Evolutionary conservation across 805 yeast genomes (phyloP).

Genomic region (Kluyveromyces siamensis): DNA sequence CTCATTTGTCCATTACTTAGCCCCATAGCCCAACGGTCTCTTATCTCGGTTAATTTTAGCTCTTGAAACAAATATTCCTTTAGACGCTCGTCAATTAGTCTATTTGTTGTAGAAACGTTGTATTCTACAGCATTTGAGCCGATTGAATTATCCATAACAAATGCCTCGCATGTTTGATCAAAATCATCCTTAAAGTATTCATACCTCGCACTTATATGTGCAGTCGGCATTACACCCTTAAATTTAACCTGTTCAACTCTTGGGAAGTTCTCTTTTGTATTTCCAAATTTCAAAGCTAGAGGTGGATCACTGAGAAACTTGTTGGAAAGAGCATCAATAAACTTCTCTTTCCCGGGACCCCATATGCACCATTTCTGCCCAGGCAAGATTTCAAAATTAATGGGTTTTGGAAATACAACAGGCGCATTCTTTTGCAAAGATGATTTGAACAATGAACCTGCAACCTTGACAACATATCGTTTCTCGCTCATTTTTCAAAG

Average conservation of each 20-base stretch:
- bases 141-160: constrained; percentile 42
- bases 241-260: constrained; percentile 33
- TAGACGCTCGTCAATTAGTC: constrained; percentile 26
- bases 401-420: constrained; percentile 17
- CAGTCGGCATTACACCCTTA: constrained; percentile 40
- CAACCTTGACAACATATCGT: constrained; percentile 11
- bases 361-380: constrained; percentile 36
- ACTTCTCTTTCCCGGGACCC: constrained; percentile 24
- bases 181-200: constrained; percentile 80
- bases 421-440: constrained; percentile 29
- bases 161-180: constrained; percentile 59
- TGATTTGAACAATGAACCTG: constrained; percentile 31
- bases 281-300: constrained; percentile 12
- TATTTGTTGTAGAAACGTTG: constrained; percentile 23
- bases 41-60: constrained; percentile 48
- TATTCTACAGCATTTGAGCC: constrained; percentile 37
- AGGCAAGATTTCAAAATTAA: constrained; percentile 20
- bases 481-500: neutral
- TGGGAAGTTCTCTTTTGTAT: constrained; percentile 6
- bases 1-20: constrained; percentile 91
- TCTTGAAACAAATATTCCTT: constrained; percentile 37
- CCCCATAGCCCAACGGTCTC: constrained; percentile 73
- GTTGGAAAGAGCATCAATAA: constrained; percentile 19
- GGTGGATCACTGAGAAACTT: constrained; percentile 24
- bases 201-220: constrained; percentile 82